Evolutionary conservation across 1,284 basidiomycete genomes (phyloP).

Genomic region (Malassezia sp.): DNA sequence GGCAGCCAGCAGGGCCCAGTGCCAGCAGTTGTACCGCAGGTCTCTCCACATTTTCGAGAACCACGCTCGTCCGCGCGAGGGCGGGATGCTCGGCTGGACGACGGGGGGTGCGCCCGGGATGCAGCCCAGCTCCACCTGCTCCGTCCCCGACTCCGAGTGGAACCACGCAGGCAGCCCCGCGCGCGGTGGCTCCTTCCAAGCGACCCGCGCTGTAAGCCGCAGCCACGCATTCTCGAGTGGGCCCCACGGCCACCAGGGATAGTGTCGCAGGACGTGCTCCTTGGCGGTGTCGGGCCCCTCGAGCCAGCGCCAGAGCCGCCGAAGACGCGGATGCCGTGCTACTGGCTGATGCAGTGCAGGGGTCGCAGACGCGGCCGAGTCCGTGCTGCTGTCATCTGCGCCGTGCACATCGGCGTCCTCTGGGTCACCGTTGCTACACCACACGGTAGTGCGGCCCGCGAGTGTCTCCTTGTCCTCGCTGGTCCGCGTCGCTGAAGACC

Average conservation of each 20-base stretch:
- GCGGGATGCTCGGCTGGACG: no score
- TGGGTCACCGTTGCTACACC: no score
- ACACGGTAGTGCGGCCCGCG: no score
- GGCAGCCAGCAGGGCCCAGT: conserved; percentile 26
- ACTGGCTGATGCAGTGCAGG: no score
- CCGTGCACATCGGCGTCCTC: no score
- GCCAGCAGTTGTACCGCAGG: conserved; percentile 20
- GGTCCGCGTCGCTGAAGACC: no score
- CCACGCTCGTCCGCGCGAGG: conserved; percentile 16
- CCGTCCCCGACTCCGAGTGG: background rate
- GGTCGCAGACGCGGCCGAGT: no score
- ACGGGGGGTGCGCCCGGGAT: background rate
- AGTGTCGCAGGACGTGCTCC: conserved; percentile 24
- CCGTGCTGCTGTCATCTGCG: no score
- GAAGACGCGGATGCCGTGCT: no score
- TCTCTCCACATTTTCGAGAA: conserved; percentile 17
- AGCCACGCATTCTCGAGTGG: conserved; percentile 24
- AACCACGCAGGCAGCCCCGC: background rate
- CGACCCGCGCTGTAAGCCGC: background rate
- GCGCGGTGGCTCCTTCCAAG: conserved; percentile 4
- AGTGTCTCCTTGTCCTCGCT: no score
- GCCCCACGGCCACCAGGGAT: conserved; percentile 36
- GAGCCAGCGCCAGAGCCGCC: conserved; percentile 12
- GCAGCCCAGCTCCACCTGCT: background rate
- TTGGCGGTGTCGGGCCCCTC: conserved; percentile 20